Evolutionary conservation across 2,329 filamentous ascomycete genomes (phyloP), one percentile per base, ranked within the genome.

Genomic region (Ophiostoma pallidulum): DNA sequence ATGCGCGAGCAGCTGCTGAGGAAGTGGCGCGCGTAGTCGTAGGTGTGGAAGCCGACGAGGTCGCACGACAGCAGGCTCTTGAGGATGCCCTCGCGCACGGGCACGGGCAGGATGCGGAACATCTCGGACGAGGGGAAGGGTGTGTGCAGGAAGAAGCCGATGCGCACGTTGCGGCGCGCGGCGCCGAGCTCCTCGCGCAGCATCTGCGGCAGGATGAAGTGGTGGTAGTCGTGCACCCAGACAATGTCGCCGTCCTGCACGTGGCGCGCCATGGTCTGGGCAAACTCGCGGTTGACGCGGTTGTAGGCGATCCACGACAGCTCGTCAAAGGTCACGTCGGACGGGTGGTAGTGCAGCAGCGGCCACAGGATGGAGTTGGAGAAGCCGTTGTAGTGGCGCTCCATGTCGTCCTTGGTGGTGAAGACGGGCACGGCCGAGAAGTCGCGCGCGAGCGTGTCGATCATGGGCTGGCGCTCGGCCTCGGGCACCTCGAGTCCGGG

Each of bases 321-420:
- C 68, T 97, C 91, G 68, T 97, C 90, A 64, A 97, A 97, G 38
- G 89, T 95, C 59, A 97, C 96, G 73, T 97, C 91, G 62, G 91
- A 91, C 43, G 92, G 91, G 66, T 98, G 92, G 69, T 97, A 97
- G 71, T 97, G 92, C 73, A 98, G 94, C 33, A 98, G 80, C 3
- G 92, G 92, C 92, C 92, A 98, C 51, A 98, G 82, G 64, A 97
- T 97, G 8, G 88, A 94, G 67, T 98, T 97, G 32, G 90, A 91
- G 65, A 97, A 97, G 41, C 92, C 92, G 62, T 98, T 98, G 74
- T 98, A 97, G 67, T 97, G 92, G 53, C 83, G 79, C 64, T 97
- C 92, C 44, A 90, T 90, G 52, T 97, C 77, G 57, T 97, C 89
- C 59, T 96, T 88, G 52, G 90, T 85, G 60, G 97, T 81, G 64